Base-by-base conservation (phyloP, 129 eudicot genomes). In the Cynara cardunculus region DNA sequence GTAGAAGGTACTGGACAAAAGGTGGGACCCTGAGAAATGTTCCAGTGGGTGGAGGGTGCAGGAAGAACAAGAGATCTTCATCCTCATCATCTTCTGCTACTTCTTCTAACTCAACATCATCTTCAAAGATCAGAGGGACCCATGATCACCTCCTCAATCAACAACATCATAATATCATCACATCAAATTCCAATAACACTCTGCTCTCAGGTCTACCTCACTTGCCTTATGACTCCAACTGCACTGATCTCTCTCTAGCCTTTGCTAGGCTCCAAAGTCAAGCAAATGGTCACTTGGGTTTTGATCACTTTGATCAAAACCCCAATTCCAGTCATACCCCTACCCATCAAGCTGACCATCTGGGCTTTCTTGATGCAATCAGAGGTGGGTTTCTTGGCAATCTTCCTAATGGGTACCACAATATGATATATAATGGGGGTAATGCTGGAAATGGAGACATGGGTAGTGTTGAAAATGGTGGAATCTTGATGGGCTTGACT, bases 1-100 rank as follows among this genome's bases (percentile, higher is more conserved):
- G 89, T 66, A 65, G 89, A 30, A 79, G 89, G 87, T 86, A 83
- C 18, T 86, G 89, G 89, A 86, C 89, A 19, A 86, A 83, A 76
- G 89, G 89, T 6, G 89, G 89, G 18, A 83, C 89, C 56, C 71
- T 86, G 28, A 80, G 89, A 35, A 86, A 86, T 83, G 89, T 86
- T 67, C 89, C 89, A 7, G 89, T 86, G 0, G 89, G 89, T 14
- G 89, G 89, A 30, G 89, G 89, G 2, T 86, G 89, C 76, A 80
- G 89, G 85, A 86, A 83, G 75, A 86, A 80, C 62, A 86, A 83
- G 28, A 69, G 84, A 56, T 80, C 89, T 19, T 82, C 86, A 13
- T 77, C 82, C 0, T 84, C 84, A 0, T 84, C 84, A 0, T 81
- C 84, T 13, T 70, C 62, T 13, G 74, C 84, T 4, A 41, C 86